Evolutionary conservation across 768 basidiomycete species (phyloP).

Genomic region (Lactarius psammicola): DNA sequence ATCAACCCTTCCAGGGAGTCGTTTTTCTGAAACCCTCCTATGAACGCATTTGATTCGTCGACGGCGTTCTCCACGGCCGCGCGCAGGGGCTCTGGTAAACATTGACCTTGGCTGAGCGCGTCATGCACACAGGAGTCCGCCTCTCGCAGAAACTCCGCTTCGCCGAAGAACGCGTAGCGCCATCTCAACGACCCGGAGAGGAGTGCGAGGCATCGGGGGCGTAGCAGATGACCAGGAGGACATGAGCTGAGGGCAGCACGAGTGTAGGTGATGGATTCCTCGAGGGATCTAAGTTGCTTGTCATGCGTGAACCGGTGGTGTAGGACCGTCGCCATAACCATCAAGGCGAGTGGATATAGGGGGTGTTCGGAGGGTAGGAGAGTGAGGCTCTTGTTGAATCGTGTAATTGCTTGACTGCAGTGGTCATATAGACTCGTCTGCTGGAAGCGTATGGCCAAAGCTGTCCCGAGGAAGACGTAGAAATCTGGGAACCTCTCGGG

Average conservation of each 20-base stretch:
- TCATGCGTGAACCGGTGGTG: slow-evolving; percentile 10
- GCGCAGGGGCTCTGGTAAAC: slow-evolving; percentile 1
- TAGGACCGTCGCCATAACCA: neutral
- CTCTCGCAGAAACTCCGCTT: slow-evolving; percentile 6
- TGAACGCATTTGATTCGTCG: neutral
- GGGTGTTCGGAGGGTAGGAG: neutral
- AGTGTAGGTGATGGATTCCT: slow-evolving; percentile 10
- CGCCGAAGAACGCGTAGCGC: slow-evolving; percentile 12
- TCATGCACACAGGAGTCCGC: slow-evolving; percentile 6
- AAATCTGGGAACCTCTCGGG: slow-evolving; percentile 7
- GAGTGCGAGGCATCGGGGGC: slow-evolving; percentile 12
- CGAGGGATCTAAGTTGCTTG: slow-evolving; percentile 4
- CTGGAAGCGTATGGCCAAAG: slow-evolving; percentile 6
- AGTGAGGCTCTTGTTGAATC: slow-evolving; percentile 1
- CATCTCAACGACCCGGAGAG: slow-evolving; percentile 4
- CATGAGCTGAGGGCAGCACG: neutral
- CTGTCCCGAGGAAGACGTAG: neutral
- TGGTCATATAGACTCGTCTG: slow-evolving; percentile 11
- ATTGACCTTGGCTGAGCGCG: slow-evolving; percentile 2
- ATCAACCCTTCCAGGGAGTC: neutral
- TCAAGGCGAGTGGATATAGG: neutral
- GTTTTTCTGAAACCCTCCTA: slow-evolving; percentile 11
- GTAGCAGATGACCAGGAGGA: slow-evolving; percentile 7
- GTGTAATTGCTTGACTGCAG: neutral
- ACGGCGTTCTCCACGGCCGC: neutral